phyloP scores from a whole-genome alignment of 2,329 filamentous ascomycete genomes.

The Clathrospora elynae region DNA sequence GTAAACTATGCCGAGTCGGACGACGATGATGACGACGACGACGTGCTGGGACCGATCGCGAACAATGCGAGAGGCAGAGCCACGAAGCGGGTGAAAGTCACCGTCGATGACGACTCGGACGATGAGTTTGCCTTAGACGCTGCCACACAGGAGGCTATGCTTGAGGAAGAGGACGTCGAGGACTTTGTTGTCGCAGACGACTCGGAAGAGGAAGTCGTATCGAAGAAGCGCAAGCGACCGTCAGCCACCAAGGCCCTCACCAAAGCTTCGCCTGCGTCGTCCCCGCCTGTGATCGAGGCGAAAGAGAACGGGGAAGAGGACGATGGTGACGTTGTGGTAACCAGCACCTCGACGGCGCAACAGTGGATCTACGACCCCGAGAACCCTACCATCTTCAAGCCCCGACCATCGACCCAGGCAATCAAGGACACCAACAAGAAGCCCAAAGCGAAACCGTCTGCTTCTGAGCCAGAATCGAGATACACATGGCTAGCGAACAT shows the following conservation, averaged over 20 bases:
- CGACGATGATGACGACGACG: constrained; percentile 71
- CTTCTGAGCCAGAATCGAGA: constrained; percentile 80
- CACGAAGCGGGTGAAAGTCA: constrained; percentile 65
- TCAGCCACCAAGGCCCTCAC: constrained; percentile 66
- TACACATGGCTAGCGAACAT: constrained; percentile 91
- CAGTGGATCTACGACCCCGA: constrained; percentile 80
- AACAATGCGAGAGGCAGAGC: constrained; percentile 52
- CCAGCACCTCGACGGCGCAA: constrained; percentile 70
- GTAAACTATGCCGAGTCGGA: constrained; percentile 87
- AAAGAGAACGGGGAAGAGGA: constrained; percentile 59
- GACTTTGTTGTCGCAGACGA: constrained; percentile 90
- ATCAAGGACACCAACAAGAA: constrained; percentile 38
- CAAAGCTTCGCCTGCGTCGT: constrained; percentile 57
- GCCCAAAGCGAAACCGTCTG: constrained; percentile 70
- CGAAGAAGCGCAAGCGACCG: constrained; percentile 72
- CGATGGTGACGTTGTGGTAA: constrained; percentile 61
- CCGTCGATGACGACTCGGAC: constrained; percentile 66
- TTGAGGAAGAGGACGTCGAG: constrained; percentile 73
- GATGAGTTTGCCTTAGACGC: constrained; percentile 68
- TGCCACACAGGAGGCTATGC: constrained; percentile 61
- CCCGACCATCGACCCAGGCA: constrained; percentile 46
- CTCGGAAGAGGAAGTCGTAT: constrained; percentile 68
- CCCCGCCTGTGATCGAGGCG: constrained; percentile 43
- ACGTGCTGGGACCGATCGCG: constrained; percentile 66
- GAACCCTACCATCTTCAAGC: constrained; percentile 58